phyloP scores from a whole-genome alignment of 2,329 filamentous ascomycete species.

The Gremmenia infestans region DNA sequence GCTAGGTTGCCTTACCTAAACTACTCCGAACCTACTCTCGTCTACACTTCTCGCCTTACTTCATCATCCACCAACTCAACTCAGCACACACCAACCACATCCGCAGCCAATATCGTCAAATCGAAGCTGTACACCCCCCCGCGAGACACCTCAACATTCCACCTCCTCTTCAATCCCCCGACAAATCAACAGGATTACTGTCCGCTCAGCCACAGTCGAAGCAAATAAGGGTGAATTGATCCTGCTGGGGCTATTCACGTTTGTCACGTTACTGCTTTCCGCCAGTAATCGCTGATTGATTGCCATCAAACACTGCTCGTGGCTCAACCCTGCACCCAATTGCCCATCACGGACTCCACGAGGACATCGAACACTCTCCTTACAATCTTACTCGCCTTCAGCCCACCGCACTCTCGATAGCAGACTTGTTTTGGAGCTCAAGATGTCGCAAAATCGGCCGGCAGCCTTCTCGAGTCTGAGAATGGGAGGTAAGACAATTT shows the following conservation, averaged over 20 bases:
- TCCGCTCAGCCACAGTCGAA: constrained; percentile 18
- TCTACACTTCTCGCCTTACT: constrained; percentile 17
- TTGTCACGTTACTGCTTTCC: constrained; percentile 26
- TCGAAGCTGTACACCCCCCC: constrained; percentile 9
- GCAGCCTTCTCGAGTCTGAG: constrained; percentile 83
- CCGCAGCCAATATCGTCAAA: constrained; percentile 4
- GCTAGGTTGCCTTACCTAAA: constrained; percentile 16
- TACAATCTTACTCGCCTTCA: constrained; percentile 42
- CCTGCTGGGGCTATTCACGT: constrained; percentile 14
- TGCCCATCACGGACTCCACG: constrained; percentile 52
- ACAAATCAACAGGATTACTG: constrained; percentile 3
- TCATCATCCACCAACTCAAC: constrained; percentile 23
- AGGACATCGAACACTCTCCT: constrained; percentile 35
- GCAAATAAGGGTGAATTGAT: constrained; percentile 16
- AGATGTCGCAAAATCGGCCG: constrained; percentile 87
- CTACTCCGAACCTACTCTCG: constrained; percentile 9
- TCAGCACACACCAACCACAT: constrained; percentile 5
- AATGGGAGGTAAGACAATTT: constrained; percentile 77
- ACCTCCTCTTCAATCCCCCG: constrained; percentile 9
- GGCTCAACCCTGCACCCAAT: constrained; percentile 26
- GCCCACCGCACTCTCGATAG: constrained; percentile 38
- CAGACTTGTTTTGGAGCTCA: constrained; percentile 31
- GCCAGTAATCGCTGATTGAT: constrained; percentile 18
- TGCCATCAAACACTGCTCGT: constrained; percentile 6
- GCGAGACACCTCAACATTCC: constrained; percentile 14